Evolutionary conservation across 331 rosid genomes (phyloP).

Genomic region (Malus hybrid): DNA sequence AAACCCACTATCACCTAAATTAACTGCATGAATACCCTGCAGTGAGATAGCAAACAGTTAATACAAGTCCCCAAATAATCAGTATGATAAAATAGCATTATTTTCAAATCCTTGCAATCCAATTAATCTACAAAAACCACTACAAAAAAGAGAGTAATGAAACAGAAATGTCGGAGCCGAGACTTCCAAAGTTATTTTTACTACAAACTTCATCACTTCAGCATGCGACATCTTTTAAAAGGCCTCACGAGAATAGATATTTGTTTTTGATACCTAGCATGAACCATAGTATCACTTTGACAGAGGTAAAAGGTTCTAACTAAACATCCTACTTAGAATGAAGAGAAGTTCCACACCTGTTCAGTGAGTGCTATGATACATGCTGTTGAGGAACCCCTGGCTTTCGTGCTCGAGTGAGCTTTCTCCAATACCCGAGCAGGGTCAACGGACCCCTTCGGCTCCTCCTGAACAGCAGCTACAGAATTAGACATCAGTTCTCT

Average conservation of each 20-base stretch:
- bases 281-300: constrained; percentile 1
- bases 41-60: constrained; percentile 4
- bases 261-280: not conserved
- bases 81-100: not conserved
- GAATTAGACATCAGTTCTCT: constrained; percentile 94
- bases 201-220: not conserved
- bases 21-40: constrained; percentile 81
- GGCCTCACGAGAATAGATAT: not conserved
- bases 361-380: constrained; percentile 93
- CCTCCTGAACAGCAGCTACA: constrained; percentile 74
- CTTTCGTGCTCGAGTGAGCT: constrained; percentile 88
- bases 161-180: not conserved
- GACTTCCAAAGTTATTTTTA: not conserved
- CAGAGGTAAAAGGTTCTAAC: not conserved
- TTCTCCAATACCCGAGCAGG: constrained; percentile 93
- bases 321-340: not conserved
- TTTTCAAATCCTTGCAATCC: not conserved
- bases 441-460: constrained; percentile 92
- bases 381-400: constrained; percentile 94
- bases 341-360: constrained; percentile 42
- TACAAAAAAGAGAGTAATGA: not conserved
- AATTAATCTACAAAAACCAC: not conserved
- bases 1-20: constrained; percentile 93
- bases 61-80: not conserved
- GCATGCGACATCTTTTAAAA: not conserved